These are phyloP conservation scores for Podospora fimiseda DNA, from an alignment of 495 filamentous ascomycete genomes.

Conservation along the genomic window DNA sequence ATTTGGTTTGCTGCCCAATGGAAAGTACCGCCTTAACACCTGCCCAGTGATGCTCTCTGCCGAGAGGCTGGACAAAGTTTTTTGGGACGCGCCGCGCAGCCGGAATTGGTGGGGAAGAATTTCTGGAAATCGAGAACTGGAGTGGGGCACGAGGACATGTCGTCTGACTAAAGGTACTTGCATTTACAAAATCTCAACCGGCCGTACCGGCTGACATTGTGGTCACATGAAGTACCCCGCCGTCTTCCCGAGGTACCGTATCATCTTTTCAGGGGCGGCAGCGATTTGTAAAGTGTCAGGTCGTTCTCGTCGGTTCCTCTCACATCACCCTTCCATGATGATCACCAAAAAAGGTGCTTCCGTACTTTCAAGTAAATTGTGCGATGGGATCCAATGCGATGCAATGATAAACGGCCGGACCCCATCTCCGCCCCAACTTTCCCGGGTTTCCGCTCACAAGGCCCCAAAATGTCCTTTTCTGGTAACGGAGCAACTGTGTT, in stretches of 20 bases:
- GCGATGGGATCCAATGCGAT: no score
- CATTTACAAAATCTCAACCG: not conserved
- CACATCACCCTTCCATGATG: not conserved
- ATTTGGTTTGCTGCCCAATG: not conserved
- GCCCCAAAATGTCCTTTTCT: no score
- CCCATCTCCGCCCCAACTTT: slow-evolving; percentile 3
- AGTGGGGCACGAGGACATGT: slow-evolving; percentile 4
- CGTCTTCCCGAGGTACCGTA: slow-evolving; percentile 3
- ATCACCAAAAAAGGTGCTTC: not conserved
- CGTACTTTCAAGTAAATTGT: not conserved
- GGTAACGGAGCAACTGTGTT: slow-evolving; percentile 2
- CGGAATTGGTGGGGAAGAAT: slow-evolving; percentile 9
- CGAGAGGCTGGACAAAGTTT: not conserved
- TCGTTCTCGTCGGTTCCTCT: not conserved
- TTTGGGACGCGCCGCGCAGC: slow-evolving; percentile 1
- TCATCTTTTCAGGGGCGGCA: slow-evolving; percentile 7
- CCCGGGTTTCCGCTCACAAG: not conserved
- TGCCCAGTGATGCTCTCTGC: not conserved
- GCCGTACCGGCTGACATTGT: not conserved
- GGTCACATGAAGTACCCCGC: not conserved
- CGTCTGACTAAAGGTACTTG: slow-evolving; percentile 8
- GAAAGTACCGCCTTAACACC: slow-evolving; percentile 2
- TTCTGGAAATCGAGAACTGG: slow-evolving; percentile 12
- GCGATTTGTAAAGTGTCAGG: not conserved
- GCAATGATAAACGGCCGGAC: not conserved